Evolutionary conservation across 2,329 filamentous ascomycete genomes (phyloP), one percentile per base, ranked within the genome.

Genomic region (Colletotrichum phormii): DNA sequence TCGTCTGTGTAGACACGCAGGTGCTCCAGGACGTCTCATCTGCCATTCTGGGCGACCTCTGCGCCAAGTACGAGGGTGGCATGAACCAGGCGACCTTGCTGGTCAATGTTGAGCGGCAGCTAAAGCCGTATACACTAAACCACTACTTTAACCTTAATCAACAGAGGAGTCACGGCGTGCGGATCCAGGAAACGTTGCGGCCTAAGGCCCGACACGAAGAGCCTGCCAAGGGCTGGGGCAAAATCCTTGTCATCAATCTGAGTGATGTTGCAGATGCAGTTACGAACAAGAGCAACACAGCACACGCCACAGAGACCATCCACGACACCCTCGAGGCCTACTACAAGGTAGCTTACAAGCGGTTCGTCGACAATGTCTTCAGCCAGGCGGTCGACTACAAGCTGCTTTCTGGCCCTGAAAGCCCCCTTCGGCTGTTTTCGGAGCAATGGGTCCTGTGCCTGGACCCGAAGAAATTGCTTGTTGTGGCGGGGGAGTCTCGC

Each of bases 331-430:
- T 82, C 5, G 31, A 75, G 5, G 76, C 81, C 0, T 83, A 83
- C 76, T 83, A 83, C 61, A 75, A 76, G 8, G 65, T 82, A 0
- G 79, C 81, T 0, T 75, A 75, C 5, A 76, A 80, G 8, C 77
- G 79, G 1, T 82, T 83, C 62, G 76, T 82, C 24, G 82, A 84
- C 73, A 81, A 81, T 58, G 65, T 84, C 26, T 81, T 79, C 66
- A 77, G 75, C 2, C 80, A 80, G 33, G 80, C 76, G 0, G 78
- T 83, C 6, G 76, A 77, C 51, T 74, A 79, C 57, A 54, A 62
- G 5, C 77, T 82, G 1, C 63, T 83, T 0, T 63, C 64, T 24
- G 80, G 80, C 0, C 68, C 75, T 0, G 46, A 69, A 0, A 80
- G 78, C 3, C 80, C 81, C 1, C 75, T 82, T 15, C 53, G 37